Evolutionary conservation across 306 rosid species (phyloP), one percentile per base, ranked within the genome.

Genomic region (Inga laurina): DNA sequence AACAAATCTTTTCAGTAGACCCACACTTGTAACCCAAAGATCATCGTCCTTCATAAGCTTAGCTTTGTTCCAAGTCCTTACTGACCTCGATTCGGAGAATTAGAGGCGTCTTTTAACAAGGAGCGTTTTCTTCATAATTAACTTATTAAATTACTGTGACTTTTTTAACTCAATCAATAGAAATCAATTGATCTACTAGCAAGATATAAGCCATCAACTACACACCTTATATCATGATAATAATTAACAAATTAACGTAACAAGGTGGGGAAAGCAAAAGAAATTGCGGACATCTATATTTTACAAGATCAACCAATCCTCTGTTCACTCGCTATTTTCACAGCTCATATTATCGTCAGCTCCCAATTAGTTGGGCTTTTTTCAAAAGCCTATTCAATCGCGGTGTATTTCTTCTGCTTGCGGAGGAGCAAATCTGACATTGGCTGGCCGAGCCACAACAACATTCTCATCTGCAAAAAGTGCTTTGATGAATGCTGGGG

Each of bases 401-500:
- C 88, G 92, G 85, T 86, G 92, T 85, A 84, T 72, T 46, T 90
- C 98, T 14, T 91, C 97, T 0, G 72, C 92, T n/a, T 90, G 78
- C 9, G 94, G 98, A 15, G 94, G 87, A 6, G 98, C 99, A 89
- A 96, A 96, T 89, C 92, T 88, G 85, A 91, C 93, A 83, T 91
- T 89, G 19, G 83, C 93, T 37, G 97, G 94, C 49, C 88, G 86
- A 24, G 93, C 98, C 81, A 90, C 94, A 45, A 96, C 97, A 82
- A 96, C 99, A 22, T 89, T 85, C 8, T 96, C 99, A 67, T 94
- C 99, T 0, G 97, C 97, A 66, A 96, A 93, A 24, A 96, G 83
- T 16, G 94, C 97, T 88, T 87, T 96, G 89, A 96, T 96, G 76
- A 96, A 88, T 0, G 92, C 86, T n/a, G 99, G 99, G 39, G 99